These are phyloP conservation scores for Forsythia viridissima DNA, from an alignment of 257 asterid species.

Conservation along the genomic window DNA sequence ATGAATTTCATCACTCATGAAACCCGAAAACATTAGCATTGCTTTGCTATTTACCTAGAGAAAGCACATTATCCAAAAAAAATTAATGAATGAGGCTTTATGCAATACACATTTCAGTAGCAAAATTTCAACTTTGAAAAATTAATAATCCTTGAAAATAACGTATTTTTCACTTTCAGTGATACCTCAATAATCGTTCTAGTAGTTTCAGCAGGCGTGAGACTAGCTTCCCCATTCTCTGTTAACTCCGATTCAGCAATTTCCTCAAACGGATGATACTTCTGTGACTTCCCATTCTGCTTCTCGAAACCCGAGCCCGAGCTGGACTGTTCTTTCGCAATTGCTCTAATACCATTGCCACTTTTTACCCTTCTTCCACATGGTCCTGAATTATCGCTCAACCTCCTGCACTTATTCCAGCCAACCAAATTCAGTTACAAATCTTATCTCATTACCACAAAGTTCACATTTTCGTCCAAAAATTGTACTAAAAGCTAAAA, in stretches of 20 bases:
- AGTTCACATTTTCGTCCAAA: not conserved
- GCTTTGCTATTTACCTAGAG: conserved; percentile 90
- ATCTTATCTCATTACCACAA: not conserved
- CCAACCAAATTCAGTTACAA: not conserved
- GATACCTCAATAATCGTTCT: conserved; percentile 82
- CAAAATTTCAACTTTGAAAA: conserved; percentile 13
- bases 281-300: conserved; percentile 87
- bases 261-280: conserved; percentile 96
- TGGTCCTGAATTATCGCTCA: conserved; percentile 24
- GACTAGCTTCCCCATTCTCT: conserved; percentile 58
- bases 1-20: conserved; percentile 70
- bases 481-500: not conserved
- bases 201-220: conserved; percentile 78
- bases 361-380: conserved; percentile 36
- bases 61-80: not conserved
- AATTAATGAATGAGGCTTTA: not conserved
- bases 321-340: conserved; percentile 51
- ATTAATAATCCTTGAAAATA: conserved; percentile 10
- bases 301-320: conserved; percentile 72
- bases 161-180: conserved; percentile 4
- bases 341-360: conserved; percentile 56
- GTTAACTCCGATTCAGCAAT: conserved; percentile 59
- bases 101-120: not conserved
- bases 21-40: conserved; percentile 81
- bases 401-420: conserved; percentile 38